Evolutionary conservation across 352 stramenopile species (phyloP).

Genomic region (Phytophthora pinifolia): DNA sequence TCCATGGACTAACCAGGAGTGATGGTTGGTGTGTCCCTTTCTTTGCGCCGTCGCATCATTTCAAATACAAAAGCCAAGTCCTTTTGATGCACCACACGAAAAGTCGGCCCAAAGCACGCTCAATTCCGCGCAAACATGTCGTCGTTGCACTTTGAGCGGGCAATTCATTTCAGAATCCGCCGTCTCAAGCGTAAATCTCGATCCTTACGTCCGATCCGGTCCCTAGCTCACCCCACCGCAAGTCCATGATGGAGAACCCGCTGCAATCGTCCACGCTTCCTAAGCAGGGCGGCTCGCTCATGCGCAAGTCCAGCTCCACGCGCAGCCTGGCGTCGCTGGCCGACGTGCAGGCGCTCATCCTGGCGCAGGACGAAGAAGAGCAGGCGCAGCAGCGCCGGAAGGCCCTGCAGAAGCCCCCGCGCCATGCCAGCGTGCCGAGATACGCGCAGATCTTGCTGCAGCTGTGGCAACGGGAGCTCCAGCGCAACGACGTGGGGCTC

Average conservation of each 20-base stretch:
- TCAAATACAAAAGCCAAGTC: slow-evolving; percentile 23
- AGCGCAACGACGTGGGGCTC: slow-evolving; percentile 57
- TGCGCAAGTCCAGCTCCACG: slow-evolving; percentile 64
- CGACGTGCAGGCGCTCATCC: slow-evolving; percentile 42
- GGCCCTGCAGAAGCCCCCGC: slow-evolving; percentile 57
- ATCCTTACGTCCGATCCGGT: slow-evolving; percentile 2
- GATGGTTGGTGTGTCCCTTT: slow-evolving; percentile 14
- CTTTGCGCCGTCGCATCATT: slow-evolving; percentile 18
- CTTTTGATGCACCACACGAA: slow-evolving; percentile 3
- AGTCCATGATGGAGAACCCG: slow-evolving; percentile 39
- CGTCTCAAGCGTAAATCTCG: slow-evolving; percentile 4
- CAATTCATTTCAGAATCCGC: slow-evolving; percentile 32
- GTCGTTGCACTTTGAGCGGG: slow-evolving; percentile 32
- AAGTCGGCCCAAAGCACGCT: slow-evolving; percentile 5
- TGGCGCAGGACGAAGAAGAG: slow-evolving; percentile 47
- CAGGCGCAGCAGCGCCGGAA: slow-evolving; percentile 41
- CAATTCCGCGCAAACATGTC: slow-evolving; percentile 27
- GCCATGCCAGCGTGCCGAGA: slow-evolving; percentile 63
- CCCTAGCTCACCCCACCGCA: background rate
- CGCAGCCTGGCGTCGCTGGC: slow-evolving; percentile 45
- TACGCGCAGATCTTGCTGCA: slow-evolving; percentile 66
- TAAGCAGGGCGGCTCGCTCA: slow-evolving; percentile 18
- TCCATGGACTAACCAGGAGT: slow-evolving; percentile 4
- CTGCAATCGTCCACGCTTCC: slow-evolving; percentile 30
- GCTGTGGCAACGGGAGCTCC: slow-evolving; percentile 65